A percentile compares a stretch with the other conserved stretches of the same genome.
Evolutionary conservation across 108 stramenopile species (phyloP).

Genomic region (Skeletonema menzelii): DNA sequence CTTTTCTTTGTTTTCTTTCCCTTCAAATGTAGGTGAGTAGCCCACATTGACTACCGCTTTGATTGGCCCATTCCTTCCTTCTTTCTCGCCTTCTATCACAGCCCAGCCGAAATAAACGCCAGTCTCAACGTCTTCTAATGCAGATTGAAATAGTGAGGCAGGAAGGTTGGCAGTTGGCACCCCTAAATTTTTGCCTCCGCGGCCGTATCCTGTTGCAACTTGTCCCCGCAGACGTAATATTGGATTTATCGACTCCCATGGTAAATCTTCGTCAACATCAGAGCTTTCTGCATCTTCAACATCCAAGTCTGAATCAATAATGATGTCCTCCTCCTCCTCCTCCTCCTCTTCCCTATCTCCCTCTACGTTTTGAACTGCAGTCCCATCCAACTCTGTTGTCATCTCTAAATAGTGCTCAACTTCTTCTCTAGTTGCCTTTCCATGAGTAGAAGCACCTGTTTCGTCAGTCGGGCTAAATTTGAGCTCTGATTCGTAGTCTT

Average conservation of each 20-base stretch:
- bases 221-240: constrained; percentile 61
- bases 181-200: constrained; percentile 88
- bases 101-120: constrained; percentile 92
- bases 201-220: constrained; percentile 82
- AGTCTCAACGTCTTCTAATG: constrained; percentile 55
- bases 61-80: constrained; percentile 39
- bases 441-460: constrained; percentile 18
- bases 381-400: constrained; percentile 23
- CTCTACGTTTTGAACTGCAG: background rate
- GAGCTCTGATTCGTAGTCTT: background rate
- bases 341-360: background rate
- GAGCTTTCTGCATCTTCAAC: background rate
- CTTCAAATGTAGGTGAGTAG: constrained; percentile 90
- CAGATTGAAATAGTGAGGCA: constrained; percentile 72
- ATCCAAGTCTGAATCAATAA: background rate
- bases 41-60: constrained; percentile 92
- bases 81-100: constrained; percentile 46
- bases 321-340: background rate
- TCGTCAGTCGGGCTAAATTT: constrained; percentile 39
- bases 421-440: constrained; percentile 36
- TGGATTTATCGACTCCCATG: constrained; percentile 48
- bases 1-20: constrained; percentile 83
- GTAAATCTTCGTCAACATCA: constrained; percentile 9
- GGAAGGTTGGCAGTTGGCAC: constrained; percentile 92
- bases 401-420: constrained; percentile 33